Conservation (phyloP, 257 asterid genomes). For the Rehmannia glutinosa region DNA sequence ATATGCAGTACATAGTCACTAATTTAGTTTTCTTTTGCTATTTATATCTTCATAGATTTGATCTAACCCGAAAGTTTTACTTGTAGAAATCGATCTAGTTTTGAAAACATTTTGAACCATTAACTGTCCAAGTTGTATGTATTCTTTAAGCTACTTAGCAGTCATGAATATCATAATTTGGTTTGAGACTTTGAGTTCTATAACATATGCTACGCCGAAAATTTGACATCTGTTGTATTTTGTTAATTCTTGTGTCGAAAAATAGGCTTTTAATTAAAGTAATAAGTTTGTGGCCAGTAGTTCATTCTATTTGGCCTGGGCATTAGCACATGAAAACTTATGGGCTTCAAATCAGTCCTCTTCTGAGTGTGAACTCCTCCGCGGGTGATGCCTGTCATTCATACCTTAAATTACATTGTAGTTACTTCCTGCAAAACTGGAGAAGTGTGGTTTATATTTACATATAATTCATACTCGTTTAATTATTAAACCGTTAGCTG, state of each 20-base stretch:
- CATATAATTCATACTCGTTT: background rate
- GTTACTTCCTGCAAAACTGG: background rate
- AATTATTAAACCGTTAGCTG: too few species aligned
- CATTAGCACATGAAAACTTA: background rate
- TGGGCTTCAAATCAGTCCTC: background rate
- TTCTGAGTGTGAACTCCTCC: background rate
- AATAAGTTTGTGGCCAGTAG: background rate
- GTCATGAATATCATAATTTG: background rate
- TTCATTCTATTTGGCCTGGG: background rate
- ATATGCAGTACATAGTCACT: background rate
- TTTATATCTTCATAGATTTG: background rate
- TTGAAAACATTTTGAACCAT: background rate
- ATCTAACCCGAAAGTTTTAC: background rate
- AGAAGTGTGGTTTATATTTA: background rate
- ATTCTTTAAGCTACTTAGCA: background rate
- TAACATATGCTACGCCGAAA: background rate
- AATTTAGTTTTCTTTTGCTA: background rate
- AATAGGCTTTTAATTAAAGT: background rate
- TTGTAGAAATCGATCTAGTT: background rate
- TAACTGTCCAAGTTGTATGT: background rate
- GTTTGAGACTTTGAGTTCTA: background rate
- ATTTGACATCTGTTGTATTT: background rate
- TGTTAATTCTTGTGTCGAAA: background rate
- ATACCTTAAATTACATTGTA: background rate
- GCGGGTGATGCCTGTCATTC: background rate